Evolutionary conservation across 768 basidiomycete species (phyloP), one percentile per base, ranked within the genome.

Genomic region (Vishniacozyma victoriae): DNA sequence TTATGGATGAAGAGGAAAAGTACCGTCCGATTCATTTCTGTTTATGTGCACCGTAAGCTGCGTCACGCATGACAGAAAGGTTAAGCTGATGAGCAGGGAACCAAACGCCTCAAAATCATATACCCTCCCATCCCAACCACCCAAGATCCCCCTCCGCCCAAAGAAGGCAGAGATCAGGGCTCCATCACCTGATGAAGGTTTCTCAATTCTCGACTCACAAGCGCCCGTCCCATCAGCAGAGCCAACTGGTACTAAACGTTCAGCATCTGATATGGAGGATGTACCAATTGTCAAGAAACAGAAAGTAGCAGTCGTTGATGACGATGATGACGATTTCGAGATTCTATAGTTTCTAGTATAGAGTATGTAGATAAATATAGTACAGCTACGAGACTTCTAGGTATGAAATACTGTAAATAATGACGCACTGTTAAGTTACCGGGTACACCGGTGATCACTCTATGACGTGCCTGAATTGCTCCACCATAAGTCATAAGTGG

Each of bases 1-100:
- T 96, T 26, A 83, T 83, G 3, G 91, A 96, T 68, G 91, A 95
- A 60, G 87, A 92, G 24, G 86, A 80, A 4, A 82, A 82, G 49
- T 78, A 76, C 71, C 80, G 77, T 9, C 87, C 84, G 1, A 78
- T 93, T 23, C 77, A 82, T 5, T 76, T 92, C 15, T 85, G 79
- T 0, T 63, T 93, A 35, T 79, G 81, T 41, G 71, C 74, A 20
- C 75, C 87, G 72, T 72, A 40, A 60, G 71, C 65, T 16, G 15
- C 9, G 29, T 33, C 29, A 33, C 29, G 29, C 9, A 9, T 33
- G 9, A 9, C 9, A 9, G n/a, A 33, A n/a, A n/a, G 29, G 27
- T 35, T 20, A 25, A 46, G 38, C n/a, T 33, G 15, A 19, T 2
- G 31, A 29, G 27, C 38, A 60, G 55, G 4, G 52, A 54, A 9